A percentile compares a stretch with the other conserved stretches of the same genome.
Conservation (phyloP, 106 monocot species). For the Vanilla planifolia region DNA sequence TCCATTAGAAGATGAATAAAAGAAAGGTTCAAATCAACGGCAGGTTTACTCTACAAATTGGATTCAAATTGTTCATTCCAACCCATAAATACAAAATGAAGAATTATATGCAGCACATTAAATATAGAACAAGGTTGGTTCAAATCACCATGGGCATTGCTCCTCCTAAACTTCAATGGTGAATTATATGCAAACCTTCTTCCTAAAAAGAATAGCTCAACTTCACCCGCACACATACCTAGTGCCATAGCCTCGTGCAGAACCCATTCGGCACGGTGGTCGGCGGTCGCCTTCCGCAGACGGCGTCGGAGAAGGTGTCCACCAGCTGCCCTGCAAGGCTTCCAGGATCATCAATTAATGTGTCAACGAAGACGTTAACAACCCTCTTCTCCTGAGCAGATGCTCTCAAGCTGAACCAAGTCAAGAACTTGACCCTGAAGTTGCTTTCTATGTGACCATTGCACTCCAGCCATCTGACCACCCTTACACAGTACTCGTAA, state of each 20-base stretch:
- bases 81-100: too few species aligned
- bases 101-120: too few species aligned
- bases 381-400: slow-evolving; percentile 73
- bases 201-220: too few species aligned
- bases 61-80: too few species aligned
- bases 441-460: slow-evolving; percentile 60
- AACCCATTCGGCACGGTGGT: slow-evolving; percentile 46
- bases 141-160: too few species aligned
- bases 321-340: slow-evolving; percentile 83
- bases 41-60: too few species aligned
- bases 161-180: too few species aligned
- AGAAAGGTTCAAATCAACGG: too few species aligned
- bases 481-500: slow-evolving; percentile 69
- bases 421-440: slow-evolving; percentile 85
- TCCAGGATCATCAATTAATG: slow-evolving; percentile 68
- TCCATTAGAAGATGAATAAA: too few species aligned
- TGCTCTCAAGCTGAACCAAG: slow-evolving; percentile 86
- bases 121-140: too few species aligned
- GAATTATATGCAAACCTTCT: too few species aligned
- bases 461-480: slow-evolving; percentile 60
- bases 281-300: slow-evolving; percentile 47
- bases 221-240: too few species aligned
- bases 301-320: slow-evolving; percentile 70
- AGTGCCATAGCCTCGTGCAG: slow-evolving; percentile 85
- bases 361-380: slow-evolving; percentile 69